These are phyloP conservation scores for Cutaneotrichosporon sp. DNA, from an alignment of 1,284 basidiomycete species.

Conservation along the genomic window DNA sequence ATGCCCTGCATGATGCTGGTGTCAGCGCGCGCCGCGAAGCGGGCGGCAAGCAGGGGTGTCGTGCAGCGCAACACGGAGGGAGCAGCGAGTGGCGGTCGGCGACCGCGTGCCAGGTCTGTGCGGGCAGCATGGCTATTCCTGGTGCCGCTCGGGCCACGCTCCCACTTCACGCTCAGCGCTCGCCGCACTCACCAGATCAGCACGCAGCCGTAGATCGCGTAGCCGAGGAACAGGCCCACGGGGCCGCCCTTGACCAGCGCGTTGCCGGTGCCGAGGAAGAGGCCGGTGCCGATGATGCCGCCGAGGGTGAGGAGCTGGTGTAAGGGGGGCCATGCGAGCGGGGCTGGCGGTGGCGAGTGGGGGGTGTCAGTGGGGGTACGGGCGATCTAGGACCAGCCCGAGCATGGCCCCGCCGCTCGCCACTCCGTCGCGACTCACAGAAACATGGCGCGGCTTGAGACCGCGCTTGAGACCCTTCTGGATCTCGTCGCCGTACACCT, in stretches of 20 bases:
- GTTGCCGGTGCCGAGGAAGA: constrained; percentile 14
- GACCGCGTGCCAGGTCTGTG: too few relatives aligned
- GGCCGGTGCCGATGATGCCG: constrained; percentile 13
- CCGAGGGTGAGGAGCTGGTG: constrained; percentile 68
- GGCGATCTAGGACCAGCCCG: too few relatives aligned
- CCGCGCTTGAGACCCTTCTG: constrained; percentile 4
- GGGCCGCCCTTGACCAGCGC: constrained; percentile 51
- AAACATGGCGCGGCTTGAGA: constrained; percentile 1
- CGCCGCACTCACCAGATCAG: constrained; percentile 36
- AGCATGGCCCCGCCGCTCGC: too few relatives aligned
- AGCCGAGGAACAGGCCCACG: constrained; percentile 27
- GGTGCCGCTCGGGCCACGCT: too few relatives aligned
- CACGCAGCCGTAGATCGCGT: constrained; percentile 43
- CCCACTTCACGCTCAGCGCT: too few relatives aligned
- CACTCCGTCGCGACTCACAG: background rate
- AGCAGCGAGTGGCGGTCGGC: background rate
- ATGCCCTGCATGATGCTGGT: constrained; percentile 45
- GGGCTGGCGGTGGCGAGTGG: background rate
- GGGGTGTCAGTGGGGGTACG: background rate
- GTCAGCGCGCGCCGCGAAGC: background rate
- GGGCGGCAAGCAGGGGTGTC: too few relatives aligned
- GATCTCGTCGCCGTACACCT: constrained; percentile 6
- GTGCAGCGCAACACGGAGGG: too few relatives aligned
- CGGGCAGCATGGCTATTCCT: too few relatives aligned
- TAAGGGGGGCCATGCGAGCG: constrained; percentile 15